Evolutionary conservation across 164 flowering plant genomes (phyloP).

Genomic region (grape (Vitis vinifera)): ASM3070453v1 NC_081820.1:27076001-27076500

Average conservation of each 20-base stretch:
- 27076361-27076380: background rate
- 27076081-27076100: background rate
- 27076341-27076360: background rate
- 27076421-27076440: background rate
- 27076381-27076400: background rate
- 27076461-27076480: no score
- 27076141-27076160: conserved; percentile 91
- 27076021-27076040: background rate
- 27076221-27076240: conserved; percentile 96
- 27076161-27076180: conserved; percentile 98
- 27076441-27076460: no score
- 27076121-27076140: conserved; percentile 9
- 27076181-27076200: conserved; percentile 87
- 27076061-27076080: background rate
- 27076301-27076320: no score
- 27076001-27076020: conserved; percentile 1
- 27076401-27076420: conserved; percentile 4
- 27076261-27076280: conserved; percentile 6
- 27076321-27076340: no score
- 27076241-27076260: conserved; percentile 96
- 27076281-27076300: background rate
- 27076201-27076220: conserved; percentile 98
- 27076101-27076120: background rate
- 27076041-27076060: background rate
- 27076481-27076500: no score